These are phyloP conservation scores for Arctostaphylos glauca DNA, from an alignment of 148 eudicot species.

Conservation along the genomic window DNA sequence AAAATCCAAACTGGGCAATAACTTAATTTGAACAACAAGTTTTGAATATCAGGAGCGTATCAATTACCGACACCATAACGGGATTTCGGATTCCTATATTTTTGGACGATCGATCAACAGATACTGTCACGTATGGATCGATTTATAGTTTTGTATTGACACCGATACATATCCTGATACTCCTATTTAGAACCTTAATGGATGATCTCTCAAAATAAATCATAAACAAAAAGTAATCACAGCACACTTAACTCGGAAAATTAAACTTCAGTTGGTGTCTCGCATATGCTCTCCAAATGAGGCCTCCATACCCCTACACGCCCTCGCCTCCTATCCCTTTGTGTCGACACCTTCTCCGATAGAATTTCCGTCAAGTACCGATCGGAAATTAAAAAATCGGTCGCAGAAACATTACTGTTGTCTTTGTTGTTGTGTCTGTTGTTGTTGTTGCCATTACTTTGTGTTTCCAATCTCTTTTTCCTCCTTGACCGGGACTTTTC, in stretches of 20 bases:
- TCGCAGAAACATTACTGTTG: not conserved
- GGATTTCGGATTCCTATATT: not conserved
- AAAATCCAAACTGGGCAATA: not conserved
- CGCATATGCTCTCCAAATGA: conserved; percentile 61
- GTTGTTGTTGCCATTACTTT: not conserved
- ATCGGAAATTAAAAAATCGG: conserved; percentile 43
- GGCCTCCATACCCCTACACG: conserved; percentile 79
- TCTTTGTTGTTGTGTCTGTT: not conserved
- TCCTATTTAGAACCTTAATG: not conserved
- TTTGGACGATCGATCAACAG: no score
- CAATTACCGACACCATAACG: not conserved
- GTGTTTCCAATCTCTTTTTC: conserved; percentile 21
- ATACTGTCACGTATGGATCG: not conserved
- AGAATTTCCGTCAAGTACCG: conserved; percentile 71
- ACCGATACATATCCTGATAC: not conserved
- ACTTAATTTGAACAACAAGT: not conserved
- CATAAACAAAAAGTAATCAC: not conserved
- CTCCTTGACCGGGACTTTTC: conserved; percentile 19
- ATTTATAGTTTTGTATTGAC: not conserved
- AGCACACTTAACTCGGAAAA: not conserved
- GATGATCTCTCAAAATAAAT: not conserved
- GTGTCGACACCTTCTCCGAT: conserved; percentile 66
- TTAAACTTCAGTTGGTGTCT: conserved; percentile 40
- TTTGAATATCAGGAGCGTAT: not conserved
- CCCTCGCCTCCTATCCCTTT: conserved; percentile 65